These are phyloP conservation scores for Podaxis carcinomalis DNA, from an alignment of 768 basidiomycete genomes.

Conservation along the genomic window DNA sequence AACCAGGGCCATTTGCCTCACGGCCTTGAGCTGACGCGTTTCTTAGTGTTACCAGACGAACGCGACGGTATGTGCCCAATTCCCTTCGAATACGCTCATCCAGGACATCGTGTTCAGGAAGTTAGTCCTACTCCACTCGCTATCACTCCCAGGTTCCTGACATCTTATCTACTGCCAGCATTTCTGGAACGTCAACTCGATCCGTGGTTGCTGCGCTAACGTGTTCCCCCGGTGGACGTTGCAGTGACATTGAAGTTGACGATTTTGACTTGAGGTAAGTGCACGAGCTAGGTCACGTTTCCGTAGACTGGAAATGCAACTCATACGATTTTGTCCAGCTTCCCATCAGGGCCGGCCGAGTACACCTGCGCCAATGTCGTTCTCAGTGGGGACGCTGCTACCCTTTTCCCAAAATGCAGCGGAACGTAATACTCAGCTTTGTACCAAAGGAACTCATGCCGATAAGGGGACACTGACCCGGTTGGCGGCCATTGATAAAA, in stretches of 20 bases:
- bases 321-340: conserved; percentile 21
- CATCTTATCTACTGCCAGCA: conserved; percentile 25
- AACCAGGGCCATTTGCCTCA: background rate
- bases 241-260: conserved; percentile 44
- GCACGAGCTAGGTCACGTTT: background rate
- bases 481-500: background rate
- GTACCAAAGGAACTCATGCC: background rate
- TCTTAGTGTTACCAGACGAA: conserved; percentile 44
- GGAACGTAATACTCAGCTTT: conserved; percentile 19
- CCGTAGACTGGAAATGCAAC: background rate
- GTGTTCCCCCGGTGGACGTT: conserved; percentile 54
- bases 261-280: conserved; percentile 42
- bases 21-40: background rate
- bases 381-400: conserved; percentile 38
- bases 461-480: background rate
- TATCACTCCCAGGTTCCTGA: background rate
- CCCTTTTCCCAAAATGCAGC: conserved; percentile 37
- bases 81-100: conserved; percentile 51
- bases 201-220: conserved; percentile 47
- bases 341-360: conserved; percentile 35
- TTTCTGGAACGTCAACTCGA: conserved; percentile 54
- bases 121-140: conserved; percentile 21
- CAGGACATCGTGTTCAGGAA: conserved; percentile 54
- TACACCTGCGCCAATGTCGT: conserved; percentile 54
- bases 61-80: conserved; percentile 44